Evolutionary conservation across 2,329 filamentous ascomycete genomes (phyloP).

Genomic region (Pseudogymnoascus sp.): DNA sequence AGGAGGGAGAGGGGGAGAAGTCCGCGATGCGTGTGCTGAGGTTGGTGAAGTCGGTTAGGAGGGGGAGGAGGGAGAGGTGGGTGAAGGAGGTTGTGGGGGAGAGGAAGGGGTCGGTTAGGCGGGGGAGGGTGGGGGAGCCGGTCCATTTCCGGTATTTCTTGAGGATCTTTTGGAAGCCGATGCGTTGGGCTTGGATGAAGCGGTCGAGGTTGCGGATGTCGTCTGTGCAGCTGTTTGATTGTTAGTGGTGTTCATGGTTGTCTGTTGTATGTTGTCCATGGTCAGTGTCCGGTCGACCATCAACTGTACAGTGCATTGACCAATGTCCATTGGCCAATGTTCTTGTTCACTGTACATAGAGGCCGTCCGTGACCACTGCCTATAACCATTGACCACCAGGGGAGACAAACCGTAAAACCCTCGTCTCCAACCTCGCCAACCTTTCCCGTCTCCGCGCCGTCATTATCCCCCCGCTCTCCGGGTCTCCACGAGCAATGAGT

Average conservation of each 20-base stretch:
- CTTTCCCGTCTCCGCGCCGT: neutral
- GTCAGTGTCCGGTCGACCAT: neutral
- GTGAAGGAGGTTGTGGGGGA: slow-evolving; percentile 65
- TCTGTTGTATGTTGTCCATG: slow-evolving; percentile 21
- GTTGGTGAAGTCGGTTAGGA: slow-evolving; percentile 45
- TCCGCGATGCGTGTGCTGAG: slow-evolving; percentile 41
- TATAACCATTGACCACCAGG: neutral
- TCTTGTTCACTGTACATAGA: neutral
- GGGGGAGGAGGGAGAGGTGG: slow-evolving; percentile 52
- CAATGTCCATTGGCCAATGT: neutral
- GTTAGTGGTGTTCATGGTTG: slow-evolving; percentile 15
- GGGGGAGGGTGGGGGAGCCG: slow-evolving; percentile 56
- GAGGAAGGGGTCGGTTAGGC: slow-evolving; percentile 62
- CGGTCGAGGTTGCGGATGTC: slow-evolving; percentile 65
- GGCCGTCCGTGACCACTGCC: neutral
- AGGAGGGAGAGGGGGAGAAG: slow-evolving; percentile 36
- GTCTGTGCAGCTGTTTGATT: slow-evolving; percentile 47
- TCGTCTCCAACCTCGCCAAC: slow-evolving; percentile 2
- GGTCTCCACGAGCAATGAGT: neutral
- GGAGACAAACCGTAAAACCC: neutral
- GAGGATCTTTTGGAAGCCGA: slow-evolving; percentile 73
- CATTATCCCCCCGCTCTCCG: neutral
- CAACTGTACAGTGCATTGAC: too few relatives aligned
- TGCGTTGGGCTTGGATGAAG: slow-evolving; percentile 66
- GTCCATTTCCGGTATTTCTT: slow-evolving; percentile 93